Evolutionary conservation across 805 yeast species (phyloP).

Genomic region (Zygosaccharomyces lentus): DNA sequence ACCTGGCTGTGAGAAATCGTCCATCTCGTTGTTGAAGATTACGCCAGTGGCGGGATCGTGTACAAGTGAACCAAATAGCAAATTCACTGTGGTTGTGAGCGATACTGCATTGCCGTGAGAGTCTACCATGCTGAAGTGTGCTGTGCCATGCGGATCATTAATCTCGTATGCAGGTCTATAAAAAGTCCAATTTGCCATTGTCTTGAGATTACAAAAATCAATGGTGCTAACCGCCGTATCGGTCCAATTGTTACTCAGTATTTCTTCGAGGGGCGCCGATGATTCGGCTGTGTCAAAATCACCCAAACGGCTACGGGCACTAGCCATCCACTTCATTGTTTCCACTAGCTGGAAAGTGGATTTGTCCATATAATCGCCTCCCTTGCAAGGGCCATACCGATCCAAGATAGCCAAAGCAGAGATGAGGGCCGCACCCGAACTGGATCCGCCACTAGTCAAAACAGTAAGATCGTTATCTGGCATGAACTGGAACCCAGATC

Average conservation of each 20-base stretch:
- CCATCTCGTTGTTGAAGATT: conserved; percentile 87
- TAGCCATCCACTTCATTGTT: conserved; percentile 90
- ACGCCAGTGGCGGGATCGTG: conserved; percentile 81
- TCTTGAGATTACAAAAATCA: conserved; percentile 43
- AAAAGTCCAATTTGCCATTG: conserved; percentile 60
- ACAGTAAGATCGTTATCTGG: conserved; percentile 44
- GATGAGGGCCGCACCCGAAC: conserved; percentile 78
- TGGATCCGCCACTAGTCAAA: conserved; percentile 63
- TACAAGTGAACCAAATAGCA: conserved; percentile 76
- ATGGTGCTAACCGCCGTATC: conserved; percentile 46
- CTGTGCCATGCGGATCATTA: conserved; percentile 83
- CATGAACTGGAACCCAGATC: conserved; percentile 25
- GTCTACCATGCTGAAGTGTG: conserved; percentile 82
- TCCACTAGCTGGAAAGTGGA: conserved; percentile 70
- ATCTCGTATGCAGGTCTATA: conserved; percentile 77
- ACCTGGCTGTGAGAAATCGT: conserved; percentile 78
- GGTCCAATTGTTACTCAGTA: conserved; percentile 56
- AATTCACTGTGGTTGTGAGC: conserved; percentile 83
- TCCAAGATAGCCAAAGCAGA: conserved; percentile 69
- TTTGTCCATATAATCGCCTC: conserved; percentile 45
- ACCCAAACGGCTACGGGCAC: conserved; percentile 82
- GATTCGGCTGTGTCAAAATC: conserved; percentile 44
- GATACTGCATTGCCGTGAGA: conserved; percentile 70
- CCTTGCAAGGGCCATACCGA: conserved; percentile 38
- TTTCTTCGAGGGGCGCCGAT: conserved; percentile 40